Base-by-base conservation (phyloP, 768 basidiomycete species). In the Trametes villosa region DNA sequence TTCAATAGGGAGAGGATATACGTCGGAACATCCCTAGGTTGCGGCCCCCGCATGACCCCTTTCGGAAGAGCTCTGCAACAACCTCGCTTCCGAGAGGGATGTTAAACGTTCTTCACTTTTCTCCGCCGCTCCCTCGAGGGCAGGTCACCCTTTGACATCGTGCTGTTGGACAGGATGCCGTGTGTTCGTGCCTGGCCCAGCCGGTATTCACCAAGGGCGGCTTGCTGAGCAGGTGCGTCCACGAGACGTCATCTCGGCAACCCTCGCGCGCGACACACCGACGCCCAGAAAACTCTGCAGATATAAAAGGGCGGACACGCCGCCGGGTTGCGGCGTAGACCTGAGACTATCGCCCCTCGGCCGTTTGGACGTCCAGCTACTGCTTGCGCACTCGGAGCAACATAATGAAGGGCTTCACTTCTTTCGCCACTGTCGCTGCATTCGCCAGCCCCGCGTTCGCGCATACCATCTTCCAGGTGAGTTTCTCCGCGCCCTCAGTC, bases 381-480 rank as follows among this genome's bases (percentile, higher is more conserved):
- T 38, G 4, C 4, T 15, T 45, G 30, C 30, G n/a, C n/a, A n/a
- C n/a, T n/a, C n/a, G 47, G 57, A 31, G 40, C 57, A 59, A 22
- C 50, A 68, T n/a, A n/a, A n/a, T 65, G 67, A 62, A 42, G 62
- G 52, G 47, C 30, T 60, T 69, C 38, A 45, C 63, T 60, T 61
- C 68, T 56, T 51, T 69, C 41, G 41, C 57, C 17, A 57, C 74
- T 42, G 60, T 75, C 31, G 48, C 74, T 40, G 68, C 73, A 26
- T 60, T 79, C 49, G 66, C 72, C 27, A 59, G 67, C 44, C 73
- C 76, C 15, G 78, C 69, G 44, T 77, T 74, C 24, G 83, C 78
- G 7, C 83, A 84, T 62, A 78, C 79, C 22, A 83, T 86, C 59
- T 83, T 85, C 69, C 83, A 83, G 72, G 80, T 78, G 64, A 12